phyloP scores from a whole-genome alignment of 768 basidiomycete species.

The Boletus sp. region DNA sequence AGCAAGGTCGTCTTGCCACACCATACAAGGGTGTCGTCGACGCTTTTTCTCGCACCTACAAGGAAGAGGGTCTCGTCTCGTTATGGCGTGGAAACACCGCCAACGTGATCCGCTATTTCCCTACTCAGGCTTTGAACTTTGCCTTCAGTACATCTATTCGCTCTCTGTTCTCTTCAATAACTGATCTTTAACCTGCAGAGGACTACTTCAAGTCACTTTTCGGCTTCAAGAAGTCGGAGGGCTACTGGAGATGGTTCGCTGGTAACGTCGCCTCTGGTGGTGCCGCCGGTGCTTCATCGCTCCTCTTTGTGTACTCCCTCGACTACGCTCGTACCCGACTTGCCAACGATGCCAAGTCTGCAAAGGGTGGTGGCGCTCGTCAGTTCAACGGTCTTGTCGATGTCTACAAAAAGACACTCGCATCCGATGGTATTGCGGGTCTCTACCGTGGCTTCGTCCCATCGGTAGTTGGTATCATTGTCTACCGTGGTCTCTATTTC shows the following conservation, averaged over 20 bases:
- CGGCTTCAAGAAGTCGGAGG: conserved; percentile 96
- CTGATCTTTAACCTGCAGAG: conserved; percentile 42
- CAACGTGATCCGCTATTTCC: conserved; percentile 99
- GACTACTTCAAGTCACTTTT: conserved; percentile 99
- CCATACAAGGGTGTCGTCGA: conserved; percentile 97
- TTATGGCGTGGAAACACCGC: conserved; percentile 99
- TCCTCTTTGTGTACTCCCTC: conserved; percentile 99
- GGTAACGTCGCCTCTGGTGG: conserved; percentile 98
- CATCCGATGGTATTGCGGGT: conserved; percentile 95
- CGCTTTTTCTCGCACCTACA: conserved; percentile 90
- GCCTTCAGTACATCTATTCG: conserved; percentile 82
- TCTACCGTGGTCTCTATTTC: conserved; percentile 99
- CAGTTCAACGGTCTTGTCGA: conserved; percentile 99
- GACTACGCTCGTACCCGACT: conserved; percentile 99
- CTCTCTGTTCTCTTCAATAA: neutral
- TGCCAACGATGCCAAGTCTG: conserved; percentile 95
- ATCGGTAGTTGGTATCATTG: conserved; percentile 98
- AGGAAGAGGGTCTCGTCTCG: conserved; percentile 91
- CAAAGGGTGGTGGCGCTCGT: conserved; percentile 87
- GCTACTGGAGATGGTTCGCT: conserved; percentile 98
- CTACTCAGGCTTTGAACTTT: conserved; percentile 99
- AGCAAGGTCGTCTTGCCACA: conserved; percentile 94
- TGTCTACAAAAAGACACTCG: conserved; percentile 96
- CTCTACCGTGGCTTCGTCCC: conserved; percentile 99
- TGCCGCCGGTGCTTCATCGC: conserved; percentile 97